Evolutionary conservation across 2,329 filamentous ascomycete genomes (phyloP).

Genomic region (Trichophyton benhamiae): DNA sequence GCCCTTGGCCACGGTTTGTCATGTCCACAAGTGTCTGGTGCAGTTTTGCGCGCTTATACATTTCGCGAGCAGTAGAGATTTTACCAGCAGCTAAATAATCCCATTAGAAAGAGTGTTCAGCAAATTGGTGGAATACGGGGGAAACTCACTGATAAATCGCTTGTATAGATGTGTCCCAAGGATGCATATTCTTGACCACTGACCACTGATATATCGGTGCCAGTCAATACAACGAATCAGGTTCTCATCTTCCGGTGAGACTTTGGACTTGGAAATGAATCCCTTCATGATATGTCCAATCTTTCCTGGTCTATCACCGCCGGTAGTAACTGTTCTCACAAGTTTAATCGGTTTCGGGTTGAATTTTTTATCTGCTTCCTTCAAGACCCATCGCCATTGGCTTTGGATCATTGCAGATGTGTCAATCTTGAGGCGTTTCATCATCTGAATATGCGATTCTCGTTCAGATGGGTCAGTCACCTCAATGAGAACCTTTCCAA

Average conservation of each 20-base stretch:
- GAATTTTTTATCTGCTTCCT: constrained; percentile 25
- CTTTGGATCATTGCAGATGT: constrained; percentile 59
- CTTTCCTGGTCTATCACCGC: constrained; percentile 35
- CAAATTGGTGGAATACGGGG: background rate
- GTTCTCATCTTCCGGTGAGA: constrained; percentile 51
- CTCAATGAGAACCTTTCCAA: constrained; percentile 66
- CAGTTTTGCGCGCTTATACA: constrained; percentile 41
- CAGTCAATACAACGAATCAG: constrained; percentile 75
- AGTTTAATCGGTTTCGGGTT: constrained; percentile 22
- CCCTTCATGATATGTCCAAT: constrained; percentile 56
- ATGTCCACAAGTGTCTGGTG: constrained; percentile 34
- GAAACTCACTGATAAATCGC: constrained; percentile 65
- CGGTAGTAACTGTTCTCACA: constrained; percentile 40
- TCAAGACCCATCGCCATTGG: constrained; percentile 43
- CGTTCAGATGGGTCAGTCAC: constrained; percentile 56
- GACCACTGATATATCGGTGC: constrained; percentile 57
- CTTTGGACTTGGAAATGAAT: constrained; percentile 52
- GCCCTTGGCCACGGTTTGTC: constrained; percentile 18
- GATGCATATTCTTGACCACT: constrained; percentile 59
- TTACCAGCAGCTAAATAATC: constrained; percentile 23
- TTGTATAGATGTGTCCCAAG: constrained; percentile 64
- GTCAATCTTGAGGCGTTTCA: constrained; percentile 63
- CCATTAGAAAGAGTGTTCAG: constrained; percentile 12
- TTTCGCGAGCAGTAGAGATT: constrained; percentile 43
- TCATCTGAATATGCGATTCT: constrained; percentile 56